These are phyloP conservation scores for Fusarium sp. DNA, from an alignment of 2,329 filamentous ascomycete species.

Conservation along the genomic window DNA sequence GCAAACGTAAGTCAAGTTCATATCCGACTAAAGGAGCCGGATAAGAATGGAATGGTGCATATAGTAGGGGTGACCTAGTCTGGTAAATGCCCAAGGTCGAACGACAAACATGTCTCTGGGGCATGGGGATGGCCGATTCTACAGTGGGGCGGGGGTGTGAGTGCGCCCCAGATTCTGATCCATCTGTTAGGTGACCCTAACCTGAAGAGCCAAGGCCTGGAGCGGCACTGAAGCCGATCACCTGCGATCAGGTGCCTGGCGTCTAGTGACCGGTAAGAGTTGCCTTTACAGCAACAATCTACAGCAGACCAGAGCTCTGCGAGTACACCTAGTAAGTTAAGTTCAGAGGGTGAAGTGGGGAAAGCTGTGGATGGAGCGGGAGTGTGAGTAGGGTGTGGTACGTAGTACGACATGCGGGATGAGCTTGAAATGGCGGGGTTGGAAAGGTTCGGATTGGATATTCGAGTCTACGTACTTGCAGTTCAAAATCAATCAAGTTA, in stretches of 20 bases:
- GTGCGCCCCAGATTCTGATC: slow-evolving; percentile 20
- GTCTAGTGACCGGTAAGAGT: slow-evolving; percentile 9
- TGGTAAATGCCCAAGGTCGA: slow-evolving; percentile 33
- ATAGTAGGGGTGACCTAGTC: slow-evolving; percentile 17
- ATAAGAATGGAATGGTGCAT: background rate
- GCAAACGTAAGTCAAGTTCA: background rate
- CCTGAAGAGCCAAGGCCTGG: background rate
- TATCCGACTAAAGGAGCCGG: slow-evolving; percentile 12
- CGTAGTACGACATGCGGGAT: slow-evolving; percentile 35
- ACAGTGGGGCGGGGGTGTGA: slow-evolving; percentile 38
- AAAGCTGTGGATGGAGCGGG: slow-evolving; percentile 14
- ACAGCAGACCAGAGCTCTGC: background rate
- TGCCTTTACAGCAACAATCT: slow-evolving; percentile 2
- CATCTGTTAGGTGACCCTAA: background rate
- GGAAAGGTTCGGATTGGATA: slow-evolving; percentile 27
- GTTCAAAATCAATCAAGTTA: background rate
- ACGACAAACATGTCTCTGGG: slow-evolving; percentile 22
- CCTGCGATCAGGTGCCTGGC: slow-evolving; percentile 26
- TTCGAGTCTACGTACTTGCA: background rate
- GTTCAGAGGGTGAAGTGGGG: slow-evolving; percentile 13
- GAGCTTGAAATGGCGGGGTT: slow-evolving; percentile 38
- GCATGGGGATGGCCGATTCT: slow-evolving; percentile 13
- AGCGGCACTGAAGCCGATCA: slow-evolving; percentile 33
- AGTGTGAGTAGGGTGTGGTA: slow-evolving; percentile 23
- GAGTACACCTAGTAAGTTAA: background rate